These are phyloP conservation scores for Dillenia turbinata DNA, from an alignment of 164 flowering plant species.

Conservation along the genomic window DNA sequence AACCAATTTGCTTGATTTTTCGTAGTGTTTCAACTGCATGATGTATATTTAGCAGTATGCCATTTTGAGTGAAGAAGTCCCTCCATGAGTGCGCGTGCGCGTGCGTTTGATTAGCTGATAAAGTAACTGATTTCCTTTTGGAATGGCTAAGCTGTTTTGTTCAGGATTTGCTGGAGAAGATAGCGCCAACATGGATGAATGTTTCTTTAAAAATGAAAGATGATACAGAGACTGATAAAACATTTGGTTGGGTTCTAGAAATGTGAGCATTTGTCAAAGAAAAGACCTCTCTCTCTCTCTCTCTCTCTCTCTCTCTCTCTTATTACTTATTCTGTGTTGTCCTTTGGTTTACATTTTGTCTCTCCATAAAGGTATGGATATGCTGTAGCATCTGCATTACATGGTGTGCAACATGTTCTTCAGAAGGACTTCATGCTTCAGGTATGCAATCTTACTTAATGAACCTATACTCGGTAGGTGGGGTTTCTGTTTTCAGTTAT, in stretches of 20 bases:
- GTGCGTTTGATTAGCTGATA: no score
- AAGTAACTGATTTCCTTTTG: no score
- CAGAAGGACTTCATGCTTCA: slow-evolving; percentile 94
- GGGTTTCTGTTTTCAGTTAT: not conserved
- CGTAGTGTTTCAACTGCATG: no score
- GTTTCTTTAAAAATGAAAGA: no score
- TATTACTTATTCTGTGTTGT: not conserved
- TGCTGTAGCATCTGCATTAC: slow-evolving; percentile 82
- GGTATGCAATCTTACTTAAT: slow-evolving; percentile 35
- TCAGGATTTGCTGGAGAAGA: slow-evolving; percentile 9
- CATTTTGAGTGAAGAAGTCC: no score
- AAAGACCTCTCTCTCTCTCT: not conserved
- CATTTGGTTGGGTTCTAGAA: no score
- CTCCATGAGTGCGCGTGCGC: no score
- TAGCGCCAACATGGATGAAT: no score
- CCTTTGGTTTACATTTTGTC: slow-evolving; percentile 2
- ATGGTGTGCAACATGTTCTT: slow-evolving; percentile 85
- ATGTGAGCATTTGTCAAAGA: not conserved
- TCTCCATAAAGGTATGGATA: no score
- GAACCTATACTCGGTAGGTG: not conserved
- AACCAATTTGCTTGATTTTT: no score
- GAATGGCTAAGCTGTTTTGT: not conserved
- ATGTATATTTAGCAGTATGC: no score
- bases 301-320: not conserved
- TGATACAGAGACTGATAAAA: no score